Evolutionary conservation across 75 land plant species (phyloP).

Genomic region (Pseudotsuga menziesii): DNA sequence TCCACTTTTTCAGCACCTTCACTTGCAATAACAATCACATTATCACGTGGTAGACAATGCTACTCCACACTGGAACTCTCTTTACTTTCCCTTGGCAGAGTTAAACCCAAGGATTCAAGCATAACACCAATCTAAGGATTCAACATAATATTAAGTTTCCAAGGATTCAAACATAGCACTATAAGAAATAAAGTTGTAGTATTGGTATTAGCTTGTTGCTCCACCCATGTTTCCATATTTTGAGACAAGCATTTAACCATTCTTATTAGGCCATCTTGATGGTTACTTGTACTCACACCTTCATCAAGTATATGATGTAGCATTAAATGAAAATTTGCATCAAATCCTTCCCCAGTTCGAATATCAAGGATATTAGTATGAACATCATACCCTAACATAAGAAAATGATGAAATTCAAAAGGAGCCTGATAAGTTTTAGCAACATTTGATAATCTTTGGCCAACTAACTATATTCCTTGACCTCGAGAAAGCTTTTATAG

Average conservation of each 20-base stretch:
- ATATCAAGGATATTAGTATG: constrained; percentile 37
- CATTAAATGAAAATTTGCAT: constrained; percentile 45
- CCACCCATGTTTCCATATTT: constrained; percentile 49
- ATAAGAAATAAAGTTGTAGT: constrained; percentile 52
- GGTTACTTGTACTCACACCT: constrained; percentile 50
- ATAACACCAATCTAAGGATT: no score
- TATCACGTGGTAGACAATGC: constrained; percentile 77
- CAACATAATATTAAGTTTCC: no score
- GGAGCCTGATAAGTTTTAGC: constrained; percentile 29
- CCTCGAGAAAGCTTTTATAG: constrained; percentile 19
- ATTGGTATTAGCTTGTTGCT: constrained; percentile 70
- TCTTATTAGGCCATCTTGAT: constrained; percentile 42
- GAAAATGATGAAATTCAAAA: constrained; percentile 34
- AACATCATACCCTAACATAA: constrained; percentile 29
- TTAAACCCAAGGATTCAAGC: constrained; percentile 56
- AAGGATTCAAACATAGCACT: constrained; percentile 57
- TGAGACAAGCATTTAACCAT: constrained; percentile 47
- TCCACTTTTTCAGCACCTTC: constrained; percentile 82
- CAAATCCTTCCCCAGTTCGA: constrained; percentile 48
- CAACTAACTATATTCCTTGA: constrained; percentile 34
- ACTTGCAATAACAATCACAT: constrained; percentile 72
- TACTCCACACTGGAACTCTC: constrained; percentile 74
- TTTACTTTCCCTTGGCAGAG: constrained; percentile 56
- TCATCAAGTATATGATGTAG: constrained; percentile 70
- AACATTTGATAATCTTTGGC: constrained; percentile 30